These are phyloP conservation scores for Kwoniella dejecticola DNA, from an alignment of 768 basidiomycete species.

Conservation along the genomic window DNA sequence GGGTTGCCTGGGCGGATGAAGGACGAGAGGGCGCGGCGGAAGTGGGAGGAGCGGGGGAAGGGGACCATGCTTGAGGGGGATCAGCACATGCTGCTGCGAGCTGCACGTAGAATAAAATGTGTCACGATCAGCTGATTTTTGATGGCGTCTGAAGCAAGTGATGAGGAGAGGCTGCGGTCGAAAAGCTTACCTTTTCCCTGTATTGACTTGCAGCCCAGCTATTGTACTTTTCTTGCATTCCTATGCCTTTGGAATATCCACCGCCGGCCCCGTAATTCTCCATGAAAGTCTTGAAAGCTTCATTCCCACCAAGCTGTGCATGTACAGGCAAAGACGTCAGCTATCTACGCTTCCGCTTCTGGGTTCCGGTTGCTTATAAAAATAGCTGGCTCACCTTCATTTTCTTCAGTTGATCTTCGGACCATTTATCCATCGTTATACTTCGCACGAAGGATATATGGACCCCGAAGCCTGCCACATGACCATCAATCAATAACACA, in stretches of 20 bases:
- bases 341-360: too few relatives aligned
- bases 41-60: slow-evolving; percentile 68
- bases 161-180: too few relatives aligned
- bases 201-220: slow-evolving; percentile 95
- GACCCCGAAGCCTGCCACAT: slow-evolving; percentile 85
- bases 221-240: slow-evolving; percentile 64
- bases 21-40: slow-evolving; percentile 64
- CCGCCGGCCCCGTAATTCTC: slow-evolving; percentile 46
- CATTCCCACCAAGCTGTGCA: slow-evolving; percentile 82
- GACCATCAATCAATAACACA: slow-evolving; percentile 68
- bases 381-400: slow-evolving; percentile 71
- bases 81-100: slow-evolving; percentile 70
- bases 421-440: slow-evolving; percentile 96
- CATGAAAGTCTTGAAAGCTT: slow-evolving; percentile 76
- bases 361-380: too few relatives aligned
- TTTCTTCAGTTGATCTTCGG: slow-evolving; percentile 69
- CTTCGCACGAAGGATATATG: slow-evolving; percentile 87
- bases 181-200: slow-evolving; percentile 72
- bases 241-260: slow-evolving; percentile 41
- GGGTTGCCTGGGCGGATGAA: slow-evolving; percentile 75
- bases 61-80: slow-evolving; percentile 74
- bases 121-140: too few relatives aligned
- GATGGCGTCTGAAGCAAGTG: too few relatives aligned
- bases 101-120: slow-evolving; percentile 57
- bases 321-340: too few relatives aligned